Evolutionary conservation across 163 green algal species (phyloP).

Genomic region (Chloroidium sp.): DNA sequence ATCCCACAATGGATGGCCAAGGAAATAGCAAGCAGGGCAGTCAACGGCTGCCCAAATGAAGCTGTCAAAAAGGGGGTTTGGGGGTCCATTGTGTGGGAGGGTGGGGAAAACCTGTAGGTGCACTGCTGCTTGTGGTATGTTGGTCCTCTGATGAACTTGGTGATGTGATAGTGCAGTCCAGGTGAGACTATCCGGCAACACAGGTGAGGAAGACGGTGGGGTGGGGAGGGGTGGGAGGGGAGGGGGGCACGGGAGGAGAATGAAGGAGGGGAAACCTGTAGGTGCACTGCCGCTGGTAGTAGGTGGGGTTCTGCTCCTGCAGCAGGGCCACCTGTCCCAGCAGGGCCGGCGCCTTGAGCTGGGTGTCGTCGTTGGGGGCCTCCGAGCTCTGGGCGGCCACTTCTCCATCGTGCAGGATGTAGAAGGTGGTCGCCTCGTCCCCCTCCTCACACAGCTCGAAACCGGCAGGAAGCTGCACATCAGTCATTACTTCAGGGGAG

Average conservation of each 20-base stretch:
- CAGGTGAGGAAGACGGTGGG: too few relatives aligned
- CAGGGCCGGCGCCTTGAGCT: constrained; percentile 7
- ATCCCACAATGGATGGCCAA: too few relatives aligned
- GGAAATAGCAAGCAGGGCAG: too few relatives aligned
- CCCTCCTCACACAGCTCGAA: constrained; percentile 43
- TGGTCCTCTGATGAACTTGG: too few relatives aligned
- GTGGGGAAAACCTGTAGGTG: constrained; percentile 8
- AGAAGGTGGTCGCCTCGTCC: constrained; percentile 39
- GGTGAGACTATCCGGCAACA: too few relatives aligned
- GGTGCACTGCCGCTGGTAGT: background rate
- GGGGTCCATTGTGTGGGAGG: too few relatives aligned
- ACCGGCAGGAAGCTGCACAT: constrained; percentile 16
- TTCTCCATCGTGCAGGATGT: constrained; percentile 35
- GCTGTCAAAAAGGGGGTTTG: too few relatives aligned
- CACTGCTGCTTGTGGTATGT: background rate
- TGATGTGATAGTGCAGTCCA: too few relatives aligned
- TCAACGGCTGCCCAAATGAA: too few relatives aligned
- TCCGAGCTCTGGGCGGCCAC: constrained; percentile 1
- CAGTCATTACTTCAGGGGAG: background rate
- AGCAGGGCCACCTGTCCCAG: constrained; percentile 20
- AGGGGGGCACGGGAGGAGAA: background rate
- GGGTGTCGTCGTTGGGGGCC: background rate
- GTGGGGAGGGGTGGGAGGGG: background rate
- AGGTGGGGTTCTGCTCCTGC: constrained; percentile 13
- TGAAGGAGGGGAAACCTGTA: constrained; percentile 6